Base-by-base conservation (phyloP, 139 green algal genomes). In the Zygnema cylindricum region DNA sequence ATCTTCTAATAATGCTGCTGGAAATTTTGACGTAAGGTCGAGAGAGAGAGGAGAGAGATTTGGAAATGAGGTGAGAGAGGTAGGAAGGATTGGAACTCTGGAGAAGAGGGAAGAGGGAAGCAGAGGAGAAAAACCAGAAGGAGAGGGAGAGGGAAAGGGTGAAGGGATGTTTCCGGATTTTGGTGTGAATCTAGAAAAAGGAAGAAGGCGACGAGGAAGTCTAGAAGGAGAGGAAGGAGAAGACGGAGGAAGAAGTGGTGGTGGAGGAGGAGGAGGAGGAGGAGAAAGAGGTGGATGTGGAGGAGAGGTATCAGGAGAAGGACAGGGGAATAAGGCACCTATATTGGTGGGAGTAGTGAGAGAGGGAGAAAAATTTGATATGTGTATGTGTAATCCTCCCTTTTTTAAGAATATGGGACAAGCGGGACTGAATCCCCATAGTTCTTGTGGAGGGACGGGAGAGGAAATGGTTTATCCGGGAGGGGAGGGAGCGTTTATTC, bases 341-440 rank as follows among this genome's bases (percentile, higher is more conserved):
- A 32, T 87, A 90, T 39, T 98, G 96, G 92, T 91, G 33, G 63
- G 88, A 30, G 43, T 86, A 69, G 43, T 88, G 30, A 16, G 43
- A 40, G 81, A 81, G 1, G 82, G 21, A n/a, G 82, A 92, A 84
- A 21, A 2, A 0, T 92, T 90, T 73, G 88, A 92, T 43, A 86
- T 90, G 55, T 94, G 89, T 85, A 98, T 98, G 95, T 98, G 97
- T 93, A 99, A 99, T 91, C 97, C 97, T n/a, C 97, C 97, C 16
- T 99, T 99, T 90, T 99, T 99, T 86, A 89, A 93, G 32, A 93
- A 38, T 69, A 93, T 97, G n/a, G 90, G 93, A 33, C 93, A 98
- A 35, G 95, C 96, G 0, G 92, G 88, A 11, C 78, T 73, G 16
- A 98, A 99, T 85, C 96, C 96, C 0, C 88, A 87, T 85, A 98